Evolutionary conservation across 495 filamentous ascomycete species (phyloP), one percentile per base, ranked within the genome.

Genomic region (Trichoderma gamsii): DNA sequence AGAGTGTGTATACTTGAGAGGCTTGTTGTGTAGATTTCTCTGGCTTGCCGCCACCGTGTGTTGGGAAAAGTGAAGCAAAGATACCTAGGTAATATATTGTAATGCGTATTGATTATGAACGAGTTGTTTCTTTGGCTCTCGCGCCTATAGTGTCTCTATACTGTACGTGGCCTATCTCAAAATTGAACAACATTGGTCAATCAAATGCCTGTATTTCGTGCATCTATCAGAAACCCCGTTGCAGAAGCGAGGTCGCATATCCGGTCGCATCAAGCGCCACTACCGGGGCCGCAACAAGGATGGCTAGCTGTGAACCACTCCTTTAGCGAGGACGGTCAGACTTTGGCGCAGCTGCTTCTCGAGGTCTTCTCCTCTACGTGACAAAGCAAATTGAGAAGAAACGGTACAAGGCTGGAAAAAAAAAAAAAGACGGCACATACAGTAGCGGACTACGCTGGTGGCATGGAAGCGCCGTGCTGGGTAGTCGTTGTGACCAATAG

Each of bases 1-100:
- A 83, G 72, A 82, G 80, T 63, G 76, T 83, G 0, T 83, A 78
- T 67, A 79, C 81, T 13, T 83, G 69, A 76, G 59, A n/a, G 38
- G 64, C 23, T 43, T 25, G 5, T 56, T 23, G n/a, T 59, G 16
- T 59, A 38, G 3, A 38, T 49, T 15, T 49, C 44, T 49, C n/a
- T 49, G 44, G 12, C 12, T 49, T 49, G n/a, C 44, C 44, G 44
- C 44, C 1, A 11, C 44, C 9, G n/a, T 15, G 44, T 49, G n/a
- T 15, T 49, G 44, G 15, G 44, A 49, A 38, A 38, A 38, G 35
- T 38, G 7, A 38, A 38, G 8, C 35, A 38, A 38, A 38, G 35
- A 38, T 38, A 38, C 35, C 35, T 38, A 7, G 35, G 35, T 38
- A 38, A 38, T 38, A 38, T 38, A 5, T 38, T 38, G 35, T 38